Evolutionary conservation across 768 basidiomycete species (phyloP), one percentile per base, ranked within the genome.

Genomic region (Gyrodon lividus): DNA sequence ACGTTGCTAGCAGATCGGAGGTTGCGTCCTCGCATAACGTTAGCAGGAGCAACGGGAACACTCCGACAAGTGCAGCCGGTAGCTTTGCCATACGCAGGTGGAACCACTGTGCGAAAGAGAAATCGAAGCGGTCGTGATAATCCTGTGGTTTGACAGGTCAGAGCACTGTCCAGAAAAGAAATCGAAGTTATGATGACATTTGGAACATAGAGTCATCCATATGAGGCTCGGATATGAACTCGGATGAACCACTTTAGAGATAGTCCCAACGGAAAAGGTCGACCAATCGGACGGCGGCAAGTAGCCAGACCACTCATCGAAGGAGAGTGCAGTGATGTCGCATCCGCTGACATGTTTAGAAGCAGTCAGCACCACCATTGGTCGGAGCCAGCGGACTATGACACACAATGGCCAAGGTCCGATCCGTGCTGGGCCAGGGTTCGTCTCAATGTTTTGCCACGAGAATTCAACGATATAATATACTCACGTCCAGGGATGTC

Each of bases 401-500:
- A 31, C 31, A 31, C 13, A 31, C 10, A 0, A 31, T 13, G 31
- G 7, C 24, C 24, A 26, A 12, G 2, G 20, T 31, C 20, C 40
- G n/a, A 5, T 26, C 24, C 24, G n/a, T 23, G 12, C 17, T 35
- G 2, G 23, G 37, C 13, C 13, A 20, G 40, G 23, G 33, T 31
- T 38, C 4, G 19, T 34, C 44, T 48, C 42, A 56, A 28, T n/a
- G 17, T 33, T 38, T 24, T 43, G 37, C 30, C 43, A 14, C 35
- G 28, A 31, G 16, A 6, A 16, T 34, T 40, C n/a, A n/a, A 48
- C 16, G 19, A 19, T 4, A 16, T 17, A 23, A 19, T 4, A 16
- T 23, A 50, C 58, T 52, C 52, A 54, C 50, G 33, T 46, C 33
- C 43, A 51, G 37, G 48, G 46, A 12, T 20, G 44, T 40, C 26